These are phyloP conservation scores for Xylariaceae sp. DNA, from an alignment of 2,329 filamentous ascomycete species.

Conservation along the genomic window DNA sequence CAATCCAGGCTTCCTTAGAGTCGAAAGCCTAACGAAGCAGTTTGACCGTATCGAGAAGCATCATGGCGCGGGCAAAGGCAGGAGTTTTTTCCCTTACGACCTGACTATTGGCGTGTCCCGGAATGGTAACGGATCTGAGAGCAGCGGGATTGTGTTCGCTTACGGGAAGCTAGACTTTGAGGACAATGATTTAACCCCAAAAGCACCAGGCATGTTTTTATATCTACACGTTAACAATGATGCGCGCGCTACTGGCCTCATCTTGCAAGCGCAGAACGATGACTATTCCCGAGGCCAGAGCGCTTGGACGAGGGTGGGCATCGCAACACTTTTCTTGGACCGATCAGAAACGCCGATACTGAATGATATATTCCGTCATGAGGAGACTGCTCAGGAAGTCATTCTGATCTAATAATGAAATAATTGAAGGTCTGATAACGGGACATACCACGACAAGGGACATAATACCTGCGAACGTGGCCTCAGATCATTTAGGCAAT, in stretches of 20 bases:
- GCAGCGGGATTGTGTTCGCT: conserved; percentile 1
- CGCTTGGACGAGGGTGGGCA: conserved; percentile 21
- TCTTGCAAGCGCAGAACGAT: conserved; percentile 1
- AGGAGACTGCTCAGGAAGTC: background rate
- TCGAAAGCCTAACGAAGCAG: conserved; percentile 13
- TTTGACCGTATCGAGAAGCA: conserved; percentile 5
- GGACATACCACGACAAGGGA: too few species aligned
- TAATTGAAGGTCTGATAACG: too few species aligned
- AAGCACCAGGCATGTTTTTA: background rate
- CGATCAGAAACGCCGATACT: conserved; percentile 21
- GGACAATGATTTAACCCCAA: background rate
- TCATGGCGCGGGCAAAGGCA: background rate
- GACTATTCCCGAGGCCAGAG: background rate
- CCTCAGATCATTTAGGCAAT: too few species aligned
- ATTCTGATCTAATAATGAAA: conserved; percentile 10
- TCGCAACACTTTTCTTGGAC: conserved; percentile 27
- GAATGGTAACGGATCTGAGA: background rate
- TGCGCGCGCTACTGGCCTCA: conserved; percentile 21
- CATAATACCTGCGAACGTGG: too few species aligned
- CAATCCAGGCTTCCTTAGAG: conserved; percentile 20
- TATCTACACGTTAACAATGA: conserved; percentile 26
- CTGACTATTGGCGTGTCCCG: background rate
- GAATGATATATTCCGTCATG: conserved; percentile 3
- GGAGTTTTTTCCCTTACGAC: conserved; percentile 20
- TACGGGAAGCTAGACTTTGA: conserved; percentile 17